Base-by-base conservation (phyloP, 352 stramenopile species). In the Albugo laibachii region DNA sequence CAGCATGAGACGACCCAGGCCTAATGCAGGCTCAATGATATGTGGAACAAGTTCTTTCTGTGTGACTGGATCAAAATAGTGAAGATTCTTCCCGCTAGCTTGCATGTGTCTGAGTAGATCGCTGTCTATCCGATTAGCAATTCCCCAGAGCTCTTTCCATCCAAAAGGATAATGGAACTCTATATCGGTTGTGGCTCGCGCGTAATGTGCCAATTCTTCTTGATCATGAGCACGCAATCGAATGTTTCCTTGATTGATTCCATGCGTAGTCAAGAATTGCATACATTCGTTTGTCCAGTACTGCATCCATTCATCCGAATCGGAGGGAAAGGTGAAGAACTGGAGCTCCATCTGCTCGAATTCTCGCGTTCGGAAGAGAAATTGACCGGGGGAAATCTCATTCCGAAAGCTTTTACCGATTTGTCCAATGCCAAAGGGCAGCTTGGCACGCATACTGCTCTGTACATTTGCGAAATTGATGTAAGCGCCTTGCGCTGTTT, bases 371-470 rank as follows among this genome's bases (percentile, higher is more conserved):
- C 93, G 87, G 58, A 98, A 98, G 45, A 99, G 73, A 56, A 97
- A 98, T 51, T 98, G 95, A 6, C 91, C 68, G 0, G 92, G 89
- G 11, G 89, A 97, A 56, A 99, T 98, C 67, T 99, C 94, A 56
- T 99, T 99, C 15, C 94, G 80, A 62, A 98, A 99, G 45, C 91
- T 94, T 59, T 98, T 98, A 52, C 94, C 94, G 60, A 98, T 95
- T 56, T 98, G 92, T 0, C 88, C 93, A 49, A 98, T 92, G 13
- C 92, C 93, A 55, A 98, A 97, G 15, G 93, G 93, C 46, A 93
- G 59, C 35, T 97, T 97, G 58, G 83, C 78, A 31, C 93, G 69
- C 57, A 86, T 86, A 5, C 84, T 92, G 40, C 63, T 80, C 50
- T 95, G 70, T 20, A 97, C 86, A 55, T 97, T 95, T 49, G 92